A percentile compares a stretch with the other conserved stretches of the same genome.
Evolutionary conservation across 2,329 filamentous ascomycete species (phyloP).

Genomic region (Aureobasidium vineae): DNA sequence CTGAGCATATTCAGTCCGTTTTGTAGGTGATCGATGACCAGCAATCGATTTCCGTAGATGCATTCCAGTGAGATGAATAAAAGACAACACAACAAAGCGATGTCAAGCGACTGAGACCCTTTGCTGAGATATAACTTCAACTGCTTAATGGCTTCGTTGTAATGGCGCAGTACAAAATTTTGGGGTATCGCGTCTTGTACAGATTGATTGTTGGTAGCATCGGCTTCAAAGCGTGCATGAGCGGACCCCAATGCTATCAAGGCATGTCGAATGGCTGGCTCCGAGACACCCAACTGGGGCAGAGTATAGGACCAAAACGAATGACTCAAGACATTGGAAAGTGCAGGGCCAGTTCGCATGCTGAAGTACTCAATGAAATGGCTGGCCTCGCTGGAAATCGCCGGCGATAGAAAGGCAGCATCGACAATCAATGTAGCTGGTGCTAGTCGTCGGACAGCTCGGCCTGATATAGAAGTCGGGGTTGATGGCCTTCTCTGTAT

Average conservation of each 20-base stretch:
- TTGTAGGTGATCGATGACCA: slow-evolving; percentile 37
- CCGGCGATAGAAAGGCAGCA: not conserved
- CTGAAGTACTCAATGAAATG: slow-evolving; percentile 33
- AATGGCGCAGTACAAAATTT: slow-evolving; percentile 33
- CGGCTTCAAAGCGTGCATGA: slow-evolving; percentile 32
- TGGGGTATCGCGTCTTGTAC: not conserved
- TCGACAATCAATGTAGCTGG: not conserved
- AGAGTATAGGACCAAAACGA: slow-evolving; percentile 37
- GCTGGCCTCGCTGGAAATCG: slow-evolving; percentile 3
- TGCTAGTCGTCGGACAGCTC: not conserved
- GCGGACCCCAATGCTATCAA: slow-evolving; percentile 37
- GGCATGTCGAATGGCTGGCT: slow-evolving; percentile 38
- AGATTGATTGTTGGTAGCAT: not conserved
- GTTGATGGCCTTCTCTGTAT: not conserved
- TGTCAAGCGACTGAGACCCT: slow-evolving; percentile 32
- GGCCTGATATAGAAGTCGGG: not conserved
- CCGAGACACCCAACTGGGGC: slow-evolving; percentile 36
- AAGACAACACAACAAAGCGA: slow-evolving; percentile 36
- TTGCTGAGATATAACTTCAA: slow-evolving; percentile 34
- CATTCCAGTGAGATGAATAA: slow-evolving; percentile 39
- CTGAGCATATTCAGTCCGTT: slow-evolving; percentile 35
- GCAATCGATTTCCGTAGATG: slow-evolving; percentile 36
- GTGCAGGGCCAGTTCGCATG: slow-evolving; percentile 29
- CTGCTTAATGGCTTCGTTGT: slow-evolving; percentile 36
- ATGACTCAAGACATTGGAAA: slow-evolving; percentile 32